phyloP scores from a whole-genome alignment of 2,329 filamentous ascomycete genomes.

The Cryphonectria naterciae region DNA sequence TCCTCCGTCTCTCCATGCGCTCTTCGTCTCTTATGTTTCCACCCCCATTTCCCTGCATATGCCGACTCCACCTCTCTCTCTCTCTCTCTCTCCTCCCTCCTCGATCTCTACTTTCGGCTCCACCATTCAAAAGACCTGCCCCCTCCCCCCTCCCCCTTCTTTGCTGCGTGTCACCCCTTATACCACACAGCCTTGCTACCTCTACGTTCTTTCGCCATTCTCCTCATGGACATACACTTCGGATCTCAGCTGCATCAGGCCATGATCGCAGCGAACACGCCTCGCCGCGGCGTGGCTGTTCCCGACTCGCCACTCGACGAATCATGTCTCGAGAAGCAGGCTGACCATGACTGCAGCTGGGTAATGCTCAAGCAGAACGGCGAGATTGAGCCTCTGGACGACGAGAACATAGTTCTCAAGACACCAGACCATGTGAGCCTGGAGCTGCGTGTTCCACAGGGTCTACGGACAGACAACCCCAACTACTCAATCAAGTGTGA shows the following conservation, averaged over 20 bases:
- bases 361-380: constrained; percentile 81
- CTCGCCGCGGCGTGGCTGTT: constrained; percentile 37
- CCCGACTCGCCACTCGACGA: constrained; percentile 34
- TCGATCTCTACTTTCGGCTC: constrained; percentile 17
- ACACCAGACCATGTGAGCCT: constrained; percentile 80
- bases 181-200: constrained; percentile 1
- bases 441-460: constrained; percentile 71
- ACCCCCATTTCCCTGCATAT: constrained; percentile 16
- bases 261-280: constrained; percentile 49
- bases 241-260: constrained; percentile 29
- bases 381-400: constrained; percentile 81
- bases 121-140: neutral
- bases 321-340: constrained; percentile 45
- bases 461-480: constrained; percentile 61
- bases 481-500: constrained; percentile 73
- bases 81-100: neutral
- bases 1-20: constrained; percentile 16
- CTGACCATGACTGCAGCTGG: constrained; percentile 70
- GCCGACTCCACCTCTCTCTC: constrained; percentile 10
- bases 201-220: constrained; percentile 23
- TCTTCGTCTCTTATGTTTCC: constrained; percentile 17
- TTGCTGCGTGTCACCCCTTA: neutral
- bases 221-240: constrained; percentile 24
- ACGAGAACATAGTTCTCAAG: constrained; percentile 80
- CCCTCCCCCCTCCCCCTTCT: neutral